Percentiles rank a stretch among this genome's conserved stretches.
phyloP scores from a whole-genome alignment of 2,329 filamentous ascomycete species.

The Penicillium sumatraense region DNA sequence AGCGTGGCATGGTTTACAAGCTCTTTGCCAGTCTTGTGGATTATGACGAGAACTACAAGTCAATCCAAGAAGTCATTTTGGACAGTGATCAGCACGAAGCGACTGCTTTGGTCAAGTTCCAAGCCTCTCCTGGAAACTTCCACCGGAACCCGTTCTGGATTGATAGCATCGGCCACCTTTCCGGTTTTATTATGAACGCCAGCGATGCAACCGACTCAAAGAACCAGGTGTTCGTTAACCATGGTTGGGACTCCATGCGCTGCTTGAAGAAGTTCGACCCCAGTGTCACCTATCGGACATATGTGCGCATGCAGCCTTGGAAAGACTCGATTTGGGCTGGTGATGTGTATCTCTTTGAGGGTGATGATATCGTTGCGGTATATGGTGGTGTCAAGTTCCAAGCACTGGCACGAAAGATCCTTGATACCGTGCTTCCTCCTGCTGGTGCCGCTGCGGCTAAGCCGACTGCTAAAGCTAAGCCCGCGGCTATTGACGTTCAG shows the following conservation, averaged over 20 bases:
- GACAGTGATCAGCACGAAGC: constrained; percentile 61
- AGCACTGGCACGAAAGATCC: constrained; percentile 44
- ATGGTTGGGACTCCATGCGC: constrained; percentile 65
- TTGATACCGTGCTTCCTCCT: constrained; percentile 48
- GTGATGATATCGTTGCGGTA: constrained; percentile 62
- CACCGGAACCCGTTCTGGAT: constrained; percentile 65
- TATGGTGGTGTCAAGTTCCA: constrained; percentile 55
- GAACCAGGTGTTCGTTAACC: constrained; percentile 65
- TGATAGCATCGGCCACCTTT: constrained; percentile 61
- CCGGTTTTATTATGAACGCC: constrained; percentile 65
- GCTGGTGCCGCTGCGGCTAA: constrained; percentile 28
- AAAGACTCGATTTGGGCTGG: constrained; percentile 60
- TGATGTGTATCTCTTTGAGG: constrained; percentile 65
- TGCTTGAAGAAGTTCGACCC: constrained; percentile 57
- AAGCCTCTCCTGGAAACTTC: constrained; percentile 60
- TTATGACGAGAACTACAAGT: constrained; percentile 61
- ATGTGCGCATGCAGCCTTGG: constrained; percentile 63
- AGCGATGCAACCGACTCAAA: constrained; percentile 63
- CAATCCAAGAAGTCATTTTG: constrained; percentile 63
- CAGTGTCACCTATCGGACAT: constrained; percentile 61
- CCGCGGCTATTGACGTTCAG: constrained; percentile 31
- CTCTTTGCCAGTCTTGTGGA: constrained; percentile 64
- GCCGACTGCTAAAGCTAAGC: constrained; percentile 26
- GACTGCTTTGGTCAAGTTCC: constrained; percentile 59
- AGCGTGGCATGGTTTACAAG: constrained; percentile 79